Base-by-base conservation (phyloP, 176 grass and related monocot species). In the Ampelocalamus luodianensis region DNA sequence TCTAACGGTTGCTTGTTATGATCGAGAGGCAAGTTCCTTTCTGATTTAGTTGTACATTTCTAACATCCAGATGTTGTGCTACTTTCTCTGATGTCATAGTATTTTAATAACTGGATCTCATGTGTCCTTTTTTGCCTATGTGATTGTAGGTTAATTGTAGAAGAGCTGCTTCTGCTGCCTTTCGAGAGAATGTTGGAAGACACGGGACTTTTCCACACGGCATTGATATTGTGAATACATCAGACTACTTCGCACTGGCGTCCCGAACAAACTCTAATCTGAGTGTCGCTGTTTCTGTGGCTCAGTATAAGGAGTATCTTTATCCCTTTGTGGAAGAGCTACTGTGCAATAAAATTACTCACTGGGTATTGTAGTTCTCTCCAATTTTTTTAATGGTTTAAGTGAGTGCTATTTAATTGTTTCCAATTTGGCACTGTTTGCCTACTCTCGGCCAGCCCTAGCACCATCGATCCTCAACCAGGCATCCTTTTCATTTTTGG, bases 151-250 rank as follows among this genome's bases (percentile, higher is more conserved):
- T 98, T 39, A 98, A 95, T 82, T 95, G 93, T 70, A 95, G 96
- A 95, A 95, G 96, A 92, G 96, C 96, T 72, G 93, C 96, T 86
- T 98, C 96, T 58, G 96, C 96, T 82, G 96, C 96, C 56, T 95
- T 98, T 95, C 96, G 95, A 86, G 96, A 98, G 91, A 98, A 98
- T 89, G 96, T 98, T 84, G 96, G 96, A 87, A 95, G 96, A 69
- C 96, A 93, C 58, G 96, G 93, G 68, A 91, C 82, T 74, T 98
- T 92, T 85, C 83, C 87, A 32, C 91, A 93, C 48, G 96, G 96
- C 91, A 98, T 98, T 82, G 89, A 98, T 74, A 93, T 95, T 66
- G 96, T 98, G 78, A 98, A 95, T 87, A 78, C 90, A 77, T 75
- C 96, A 79, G 96, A 95, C 54, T 98, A 98, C 67, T 98, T 98